Conservation (phyloP, 176 grass and related monocot genomes). For the Hsuehochloa calcarea region DNA sequence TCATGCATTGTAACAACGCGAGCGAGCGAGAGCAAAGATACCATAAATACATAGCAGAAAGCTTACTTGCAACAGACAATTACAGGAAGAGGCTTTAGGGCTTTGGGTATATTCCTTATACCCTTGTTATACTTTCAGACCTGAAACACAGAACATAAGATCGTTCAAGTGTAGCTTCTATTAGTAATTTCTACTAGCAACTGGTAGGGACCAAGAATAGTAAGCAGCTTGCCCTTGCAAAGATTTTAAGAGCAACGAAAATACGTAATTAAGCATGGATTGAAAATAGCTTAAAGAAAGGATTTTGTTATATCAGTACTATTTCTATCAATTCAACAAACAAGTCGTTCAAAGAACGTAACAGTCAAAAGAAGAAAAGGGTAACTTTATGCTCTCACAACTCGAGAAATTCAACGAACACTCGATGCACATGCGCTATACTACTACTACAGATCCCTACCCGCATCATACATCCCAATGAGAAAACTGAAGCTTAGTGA, state of each 20-base stretch:
- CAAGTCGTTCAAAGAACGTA: background rate
- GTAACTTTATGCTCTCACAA: background rate
- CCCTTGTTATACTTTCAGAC: constrained; percentile 75
- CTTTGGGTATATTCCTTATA: constrained; percentile 91
- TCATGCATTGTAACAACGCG: background rate
- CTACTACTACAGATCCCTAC: background rate
- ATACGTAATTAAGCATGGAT: background rate
- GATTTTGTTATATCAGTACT: background rate
- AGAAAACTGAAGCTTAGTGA: background rate
- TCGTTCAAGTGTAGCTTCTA: background rate
- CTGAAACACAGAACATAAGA: constrained; percentile 55
- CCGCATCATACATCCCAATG: background rate
- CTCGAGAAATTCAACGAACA: constrained; percentile 26
- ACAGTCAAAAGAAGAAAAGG: background rate
- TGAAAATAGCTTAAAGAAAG: background rate
- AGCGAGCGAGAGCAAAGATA: background rate
- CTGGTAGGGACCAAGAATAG: background rate
- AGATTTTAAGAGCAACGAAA: background rate
- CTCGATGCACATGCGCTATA: background rate
- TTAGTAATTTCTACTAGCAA: background rate
- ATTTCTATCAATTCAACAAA: too few relatives aligned
- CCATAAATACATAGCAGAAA: constrained; percentile 15
- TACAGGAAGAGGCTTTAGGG: constrained; percentile 85
- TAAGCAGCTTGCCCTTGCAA: background rate
- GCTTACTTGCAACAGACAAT: constrained; percentile 88